Base-by-base conservation (phyloP, 805 yeast genomes). In the Schwanniomyces sp. region DNA sequence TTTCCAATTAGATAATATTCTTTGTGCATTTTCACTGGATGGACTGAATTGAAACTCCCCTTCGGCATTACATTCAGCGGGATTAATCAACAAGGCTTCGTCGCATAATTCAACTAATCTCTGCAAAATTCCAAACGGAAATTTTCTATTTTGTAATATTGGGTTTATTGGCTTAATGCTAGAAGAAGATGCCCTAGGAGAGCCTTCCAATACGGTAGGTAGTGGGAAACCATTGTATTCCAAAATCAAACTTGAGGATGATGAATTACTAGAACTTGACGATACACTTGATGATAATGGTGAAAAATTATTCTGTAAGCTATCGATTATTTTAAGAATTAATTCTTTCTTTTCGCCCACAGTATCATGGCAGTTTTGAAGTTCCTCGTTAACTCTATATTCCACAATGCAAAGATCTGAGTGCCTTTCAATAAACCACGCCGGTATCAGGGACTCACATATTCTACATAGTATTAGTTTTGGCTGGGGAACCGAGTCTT, bases 341-440 rank as follows among this genome's bases (percentile, higher is more conserved):
- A 80, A 58, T 8, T 75, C 76, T 24, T 79, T 75, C 46, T 89
- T 96, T 45, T 91, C 97, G 3, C 79, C 67, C 3, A 92, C 70
- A 16, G 77, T 74, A 55, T 94, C 98, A 54, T 92, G 96, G 40
- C 84, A 72, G 30, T 75, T 55, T 58, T 86, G 88, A 8, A 92
- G 81, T 29, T 84, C 84, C 54, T 90, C 91, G 58, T 85, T 91
- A 9, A 87, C 80, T 57, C 84, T 79, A 66, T 91, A 96, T 63
- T 91, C 97, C 30, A 88, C 79, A 26, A 88, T 74, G 58, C 99
- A 94, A 41, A 88, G 70, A 59, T 91, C 94, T 1, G 92, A 85
- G 66, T 94, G 99, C 43, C 85, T 79, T 57, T 92, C 99, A 34
- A 94, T 74, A 86, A 96, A 94, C 99, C 99, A 94, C 4, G 91